phyloP scores from a whole-genome alignment of 2,329 filamentous ascomycete genomes.

The Paracoccidioides brasiliensis region DNA sequence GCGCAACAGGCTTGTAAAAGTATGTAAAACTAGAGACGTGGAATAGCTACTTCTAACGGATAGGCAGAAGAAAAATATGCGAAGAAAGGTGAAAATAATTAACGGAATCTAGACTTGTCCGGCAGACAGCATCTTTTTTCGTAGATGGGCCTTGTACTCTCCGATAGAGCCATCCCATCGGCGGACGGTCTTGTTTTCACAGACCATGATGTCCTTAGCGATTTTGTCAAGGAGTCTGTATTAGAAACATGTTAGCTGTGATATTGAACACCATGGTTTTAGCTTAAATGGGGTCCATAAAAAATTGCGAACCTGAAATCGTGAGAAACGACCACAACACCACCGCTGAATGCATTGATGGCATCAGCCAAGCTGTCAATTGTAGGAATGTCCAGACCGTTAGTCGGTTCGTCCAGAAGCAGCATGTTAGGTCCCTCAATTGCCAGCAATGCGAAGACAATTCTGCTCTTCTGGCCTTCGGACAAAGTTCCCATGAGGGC shows the following conservation, averaged over 20 bases:
- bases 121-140: slow-evolving; percentile 92
- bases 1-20: too few species aligned
- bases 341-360: slow-evolving; percentile 90
- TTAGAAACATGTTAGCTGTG: slow-evolving; percentile 18
- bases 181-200: slow-evolving; percentile 90
- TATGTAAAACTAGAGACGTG: neutral
- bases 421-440: slow-evolving; percentile 98
- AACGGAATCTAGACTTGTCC: slow-evolving; percentile 58
- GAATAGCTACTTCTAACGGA: neutral
- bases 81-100: neutral
- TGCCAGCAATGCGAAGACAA: slow-evolving; percentile 90
- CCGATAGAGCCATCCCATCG: slow-evolving; percentile 81
- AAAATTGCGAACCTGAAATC: slow-evolving; percentile 76
- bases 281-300: neutral
- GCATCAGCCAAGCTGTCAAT: slow-evolving; percentile 96
- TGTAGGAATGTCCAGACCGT: slow-evolving; percentile 97
- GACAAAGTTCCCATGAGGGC: slow-evolving; percentile 96
- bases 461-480: slow-evolving; percentile 94
- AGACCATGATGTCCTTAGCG: slow-evolving; percentile 98
- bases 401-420: slow-evolving; percentile 94
- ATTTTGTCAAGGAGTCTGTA: slow-evolving; percentile 92
- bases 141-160: slow-evolving; percentile 95
- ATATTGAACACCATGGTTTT: neutral
- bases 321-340: slow-evolving; percentile 96
- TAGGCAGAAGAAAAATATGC: neutral